Evolutionary conservation across 192 early-diverging fungal genomes (phyloP), one percentile per base, ranked within the genome.

Genomic region (Backusella circina): DNA sequence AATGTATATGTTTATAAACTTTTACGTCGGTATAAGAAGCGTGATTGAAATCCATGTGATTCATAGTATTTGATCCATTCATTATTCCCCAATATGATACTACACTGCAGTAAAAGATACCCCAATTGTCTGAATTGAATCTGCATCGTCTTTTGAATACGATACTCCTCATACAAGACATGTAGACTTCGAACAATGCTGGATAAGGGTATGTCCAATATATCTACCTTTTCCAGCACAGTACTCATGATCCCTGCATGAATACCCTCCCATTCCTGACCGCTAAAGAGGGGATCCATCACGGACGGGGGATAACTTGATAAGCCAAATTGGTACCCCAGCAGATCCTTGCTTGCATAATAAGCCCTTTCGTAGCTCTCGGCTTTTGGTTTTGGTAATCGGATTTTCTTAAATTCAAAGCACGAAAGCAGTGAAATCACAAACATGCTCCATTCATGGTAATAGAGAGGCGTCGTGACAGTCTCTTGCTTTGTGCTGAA

Each of bases 361-460:
- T 21, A 38, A 4, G 23, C 35, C 1, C n/a, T 68, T 23, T 68
- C 32, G 10, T 68, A 68, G 12, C n/a, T 23, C 0, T 37, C n/a
- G 21, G 23, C 21, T 2, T 38, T 68, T 68, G 4, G 3, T 12
- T 68, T 38, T 26, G 36, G 23, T 37, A 68, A 38, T 21, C 21
- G 3, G 4, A 16, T 35, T n/a, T 18, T 67, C 3, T 47, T 36
- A 33, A 72, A 13, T 18, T 61, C 6, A 41, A 72, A 72, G 12
- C 44, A 72, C 18, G 71, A 72, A 5, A 74, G 39, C 16, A 65
- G 13, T 0, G 38, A 23, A 39, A 74, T 16, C 7, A 44, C 16
- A 51, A 74, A 67, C 38, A 16, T 37, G 15, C n/a, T 65, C 73
- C 73, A 74, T 33, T 74, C 73, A 33, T n/a, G n/a, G 15, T 72